Evolutionary conservation across 2,329 filamentous ascomycete genomes (phyloP).

Genomic region (Gnomoniopsis sp.): DNA sequence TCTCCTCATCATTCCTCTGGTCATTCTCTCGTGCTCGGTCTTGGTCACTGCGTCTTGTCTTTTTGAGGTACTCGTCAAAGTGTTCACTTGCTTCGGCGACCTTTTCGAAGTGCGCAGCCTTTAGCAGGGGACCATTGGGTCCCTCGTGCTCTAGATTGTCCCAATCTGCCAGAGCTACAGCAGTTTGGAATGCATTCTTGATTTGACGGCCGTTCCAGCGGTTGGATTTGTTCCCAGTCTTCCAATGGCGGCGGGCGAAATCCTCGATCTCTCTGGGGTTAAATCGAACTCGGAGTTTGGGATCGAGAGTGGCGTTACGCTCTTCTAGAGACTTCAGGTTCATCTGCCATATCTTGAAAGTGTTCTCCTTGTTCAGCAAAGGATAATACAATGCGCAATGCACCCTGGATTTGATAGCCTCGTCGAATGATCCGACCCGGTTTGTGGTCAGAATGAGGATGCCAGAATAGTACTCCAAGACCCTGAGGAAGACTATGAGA

Average conservation of each 20-base stretch:
- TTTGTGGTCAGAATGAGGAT: constrained; percentile 11
- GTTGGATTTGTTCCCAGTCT: neutral
- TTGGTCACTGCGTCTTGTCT: neutral
- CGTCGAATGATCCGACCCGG: constrained; percentile 9
- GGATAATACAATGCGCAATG: neutral
- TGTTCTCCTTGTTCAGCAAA: neutral
- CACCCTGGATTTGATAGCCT: constrained; percentile 7
- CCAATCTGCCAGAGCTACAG: constrained; percentile 8
- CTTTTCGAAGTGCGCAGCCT: neutral
- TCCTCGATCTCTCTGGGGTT: neutral
- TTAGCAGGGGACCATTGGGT: neutral
- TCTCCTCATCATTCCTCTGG: neutral
- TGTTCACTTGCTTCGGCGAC: neutral
- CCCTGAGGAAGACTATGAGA: constrained; percentile 1
- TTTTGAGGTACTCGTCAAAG: neutral
- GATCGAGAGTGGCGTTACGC: neutral
- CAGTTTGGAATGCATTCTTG: constrained; percentile 1
- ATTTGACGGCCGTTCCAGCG: neutral
- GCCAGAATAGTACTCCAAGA: too few relatives aligned
- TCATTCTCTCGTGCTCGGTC: neutral
- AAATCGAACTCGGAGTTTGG: neutral
- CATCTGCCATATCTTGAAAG: neutral
- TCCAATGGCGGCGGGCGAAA: neutral
- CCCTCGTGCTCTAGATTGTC: neutral
- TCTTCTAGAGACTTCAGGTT: neutral